These are phyloP conservation scores for Penicillium sp. DNA, from an alignment of 2,329 filamentous ascomycete species.

Conservation along the genomic window DNA sequence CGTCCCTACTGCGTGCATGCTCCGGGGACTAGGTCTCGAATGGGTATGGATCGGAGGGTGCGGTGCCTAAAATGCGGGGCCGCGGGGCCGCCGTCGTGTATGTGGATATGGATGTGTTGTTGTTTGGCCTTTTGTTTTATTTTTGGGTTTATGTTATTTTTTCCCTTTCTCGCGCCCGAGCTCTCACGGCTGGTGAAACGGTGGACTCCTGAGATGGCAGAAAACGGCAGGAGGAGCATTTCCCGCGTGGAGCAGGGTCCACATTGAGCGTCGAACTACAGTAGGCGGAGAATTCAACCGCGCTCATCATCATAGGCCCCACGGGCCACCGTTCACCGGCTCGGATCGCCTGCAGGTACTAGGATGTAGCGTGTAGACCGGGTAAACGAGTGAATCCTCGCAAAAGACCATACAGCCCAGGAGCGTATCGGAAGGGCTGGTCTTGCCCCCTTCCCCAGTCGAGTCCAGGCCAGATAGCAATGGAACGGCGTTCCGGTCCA, in stretches of 20 bases:
- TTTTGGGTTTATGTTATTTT: background rate
- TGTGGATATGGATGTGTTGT: background rate
- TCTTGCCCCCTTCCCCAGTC: background rate
- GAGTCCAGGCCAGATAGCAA: constrained; percentile 9
- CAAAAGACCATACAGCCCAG: constrained; percentile 8
- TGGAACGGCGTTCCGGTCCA: constrained; percentile 16
- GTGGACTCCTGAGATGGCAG: background rate
- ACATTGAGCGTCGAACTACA: background rate
- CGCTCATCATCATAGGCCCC: constrained; percentile 16
- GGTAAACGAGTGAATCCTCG: constrained; percentile 5
- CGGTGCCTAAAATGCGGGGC: constrained; percentile 18
- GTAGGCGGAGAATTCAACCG: constrained; percentile 22
- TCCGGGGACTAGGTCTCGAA: constrained; percentile 11
- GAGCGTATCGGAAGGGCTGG: constrained; percentile 7
- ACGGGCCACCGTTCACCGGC: constrained; percentile 27
- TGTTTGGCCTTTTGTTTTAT: background rate
- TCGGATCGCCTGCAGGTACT: constrained; percentile 32
- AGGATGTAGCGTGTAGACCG: constrained; percentile 16
- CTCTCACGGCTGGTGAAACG: background rate
- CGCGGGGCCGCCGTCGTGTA: constrained; percentile 10
- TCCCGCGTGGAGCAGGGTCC: constrained; percentile 16
- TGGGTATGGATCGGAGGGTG: constrained; percentile 14
- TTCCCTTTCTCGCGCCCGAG: background rate
- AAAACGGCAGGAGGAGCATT: constrained; percentile 1
- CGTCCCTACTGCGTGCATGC: constrained; percentile 12